These are phyloP conservation scores for Yamadazyma mexicana DNA, from an alignment of 1,139 yeast species.

Conservation along the genomic window DNA sequence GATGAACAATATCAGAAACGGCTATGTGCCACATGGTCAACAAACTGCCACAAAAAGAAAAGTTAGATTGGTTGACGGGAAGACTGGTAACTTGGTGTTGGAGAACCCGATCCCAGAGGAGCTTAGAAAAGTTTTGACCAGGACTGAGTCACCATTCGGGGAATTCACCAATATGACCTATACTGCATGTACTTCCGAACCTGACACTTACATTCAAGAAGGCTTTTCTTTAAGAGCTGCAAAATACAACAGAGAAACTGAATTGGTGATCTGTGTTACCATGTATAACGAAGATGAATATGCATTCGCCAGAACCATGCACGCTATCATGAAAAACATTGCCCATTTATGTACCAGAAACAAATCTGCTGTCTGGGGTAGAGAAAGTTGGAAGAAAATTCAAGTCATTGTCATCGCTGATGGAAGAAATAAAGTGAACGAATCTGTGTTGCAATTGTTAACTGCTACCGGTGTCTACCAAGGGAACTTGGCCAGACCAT, in stretches of 20 bases:
- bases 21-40: conserved; percentile 38
- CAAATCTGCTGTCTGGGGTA: conserved; percentile 88
- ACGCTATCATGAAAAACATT: conserved; percentile 88
- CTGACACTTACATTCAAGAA: conserved; percentile 73
- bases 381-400: conserved; percentile 92
- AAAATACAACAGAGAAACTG: conserved; percentile 84
- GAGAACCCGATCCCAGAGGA: conserved; percentile 95
- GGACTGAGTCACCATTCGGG: conserved; percentile 74
- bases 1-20: conserved; percentile 43
- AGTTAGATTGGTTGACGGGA: conserved; percentile 58
- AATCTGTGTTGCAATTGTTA: conserved; percentile 77
- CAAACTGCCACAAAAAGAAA: conserved; percentile 43
- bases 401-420: conserved; percentile 90
- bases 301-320: conserved; percentile 87
- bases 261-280: conserved; percentile 84
- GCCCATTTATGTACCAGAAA: conserved; percentile 82
- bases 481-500: conserved; percentile 93
- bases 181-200: conserved; percentile 89
- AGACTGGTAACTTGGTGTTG: conserved; percentile 76
- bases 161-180: conserved; percentile 94
- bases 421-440: conserved; percentile 85
- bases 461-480: conserved; percentile 96
- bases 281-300: conserved; percentile 95
- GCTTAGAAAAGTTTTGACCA: conserved; percentile 71
- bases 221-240: conserved; percentile 88